Conservation (phyloP, 192 early-diverging fungal genomes). For the Backusella tarrabulga region DNA sequence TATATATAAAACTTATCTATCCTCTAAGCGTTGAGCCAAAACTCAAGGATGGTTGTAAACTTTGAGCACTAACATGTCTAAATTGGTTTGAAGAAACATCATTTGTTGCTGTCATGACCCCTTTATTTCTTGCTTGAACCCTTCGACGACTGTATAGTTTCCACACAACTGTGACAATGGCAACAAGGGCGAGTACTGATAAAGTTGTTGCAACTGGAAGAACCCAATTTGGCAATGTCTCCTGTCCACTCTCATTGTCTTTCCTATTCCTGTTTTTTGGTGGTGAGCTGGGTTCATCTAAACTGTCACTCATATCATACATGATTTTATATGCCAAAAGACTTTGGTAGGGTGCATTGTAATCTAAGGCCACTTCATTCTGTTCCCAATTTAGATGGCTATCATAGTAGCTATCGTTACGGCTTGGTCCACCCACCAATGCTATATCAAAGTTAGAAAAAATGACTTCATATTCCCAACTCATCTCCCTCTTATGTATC, state of each 20-base stretch:
- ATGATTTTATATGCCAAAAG: slow-evolving; percentile 53
- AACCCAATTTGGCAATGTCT: slow-evolving; percentile 39
- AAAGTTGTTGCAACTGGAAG: slow-evolving; percentile 44
- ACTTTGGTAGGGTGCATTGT: slow-evolving; percentile 51
- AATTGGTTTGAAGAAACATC: background rate
- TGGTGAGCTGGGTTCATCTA: slow-evolving; percentile 46
- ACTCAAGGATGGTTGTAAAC: background rate
- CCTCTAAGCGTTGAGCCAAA: background rate
- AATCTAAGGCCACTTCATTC: slow-evolving; percentile 54
- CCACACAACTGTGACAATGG: background rate
- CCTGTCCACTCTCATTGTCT: slow-evolving; percentile 17
- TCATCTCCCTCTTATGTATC: background rate
- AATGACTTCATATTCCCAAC: background rate
- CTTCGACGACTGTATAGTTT: background rate
- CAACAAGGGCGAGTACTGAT: slow-evolving; percentile 27
- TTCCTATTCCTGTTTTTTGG: slow-evolving; percentile 2
- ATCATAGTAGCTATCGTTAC: slow-evolving; percentile 49
- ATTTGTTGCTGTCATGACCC: background rate
- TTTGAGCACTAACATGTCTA: background rate
- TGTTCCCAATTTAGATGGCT: slow-evolving; percentile 42
- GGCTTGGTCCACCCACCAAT: slow-evolving; percentile 55
- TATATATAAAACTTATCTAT: background rate
- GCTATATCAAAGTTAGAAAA: slow-evolving; percentile 11
- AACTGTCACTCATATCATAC: slow-evolving; percentile 35
- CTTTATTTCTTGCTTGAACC: background rate